Base-by-base conservation (phyloP, 2,329 filamentous ascomycete species). In the Ambrosiella beaveri region DNA sequence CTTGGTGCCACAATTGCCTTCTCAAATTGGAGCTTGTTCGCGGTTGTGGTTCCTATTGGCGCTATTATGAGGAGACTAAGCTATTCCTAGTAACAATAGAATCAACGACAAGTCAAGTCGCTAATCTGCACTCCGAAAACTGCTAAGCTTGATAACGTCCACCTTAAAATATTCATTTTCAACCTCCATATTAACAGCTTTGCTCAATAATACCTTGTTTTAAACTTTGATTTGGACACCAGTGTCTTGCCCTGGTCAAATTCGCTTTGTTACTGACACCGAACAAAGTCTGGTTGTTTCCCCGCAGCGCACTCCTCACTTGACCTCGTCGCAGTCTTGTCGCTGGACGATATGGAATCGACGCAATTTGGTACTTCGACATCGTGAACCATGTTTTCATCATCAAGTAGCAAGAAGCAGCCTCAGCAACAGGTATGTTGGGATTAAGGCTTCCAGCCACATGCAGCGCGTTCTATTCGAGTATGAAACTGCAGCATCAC, bases 341-440 rank as follows among this genome's bases (percentile, higher is more conserved):
- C 38, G 37, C 38, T 41, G 15, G 52, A 27, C 37, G 38, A 41
- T 57, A 57, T 57, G 55, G 44, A 45, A 57, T 45, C 47, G 35
- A 35, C 55, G 15, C 39, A 41, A 17, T 38, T 38, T 54, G 38
- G 52, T 27, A n/a, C 15, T 41, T 11, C 11, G 9, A 12, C 36
- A 41, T 41, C 35, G 37, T 62, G 13, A 54, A 72, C 66, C 63
- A 84, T 84, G 80, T 84, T 82, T 72, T 78, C 80, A 63, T 82
- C 80, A 64, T 81, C 80, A 63, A 75, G 75, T 64, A 85, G 78
- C 71, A 85, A 85, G 75, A 88, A 88, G 74, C 59, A 55, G 52
- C 75, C 78, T 64, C 74, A 78, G 63, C 80, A 84, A 68, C 84
- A 86, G 80, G 85, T 88, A 73, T 68, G 76, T 70, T 44, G 61